Conservation (phyloP, 257 asterid species). For the Ophiorrhiza pumila region DNA sequence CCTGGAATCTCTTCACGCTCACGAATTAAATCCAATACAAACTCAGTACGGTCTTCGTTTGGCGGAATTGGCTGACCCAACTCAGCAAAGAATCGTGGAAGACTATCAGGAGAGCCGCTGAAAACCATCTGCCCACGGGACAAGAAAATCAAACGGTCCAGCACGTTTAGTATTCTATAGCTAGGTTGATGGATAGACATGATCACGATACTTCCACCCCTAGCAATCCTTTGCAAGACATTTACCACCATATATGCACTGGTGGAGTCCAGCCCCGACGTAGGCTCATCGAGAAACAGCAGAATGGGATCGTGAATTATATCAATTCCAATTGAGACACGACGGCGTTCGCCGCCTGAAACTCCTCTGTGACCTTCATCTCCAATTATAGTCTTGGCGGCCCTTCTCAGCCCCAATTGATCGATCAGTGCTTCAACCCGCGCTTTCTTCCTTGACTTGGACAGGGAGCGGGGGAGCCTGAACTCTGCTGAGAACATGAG, state of each 20-base stretch:
- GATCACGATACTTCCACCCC: conserved; percentile 53
- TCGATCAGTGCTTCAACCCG: conserved; percentile 38
- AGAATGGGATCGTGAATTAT: conserved; percentile 44
- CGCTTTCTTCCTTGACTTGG: conserved; percentile 30
- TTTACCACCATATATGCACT: conserved; percentile 60
- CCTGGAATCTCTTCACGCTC: conserved; percentile 32
- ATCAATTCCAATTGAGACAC: conserved; percentile 44
- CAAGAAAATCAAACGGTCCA: conserved; percentile 37
- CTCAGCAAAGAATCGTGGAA: conserved; percentile 30
- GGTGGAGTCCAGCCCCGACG: conserved; percentile 71
- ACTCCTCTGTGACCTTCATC: conserved; percentile 49
- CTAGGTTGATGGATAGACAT: conserved; percentile 69
- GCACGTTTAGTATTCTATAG: conserved; percentile 25
- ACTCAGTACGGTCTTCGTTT: conserved; percentile 38
- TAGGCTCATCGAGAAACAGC: conserved; percentile 65
- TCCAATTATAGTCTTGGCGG: conserved; percentile 45
- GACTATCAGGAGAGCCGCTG: conserved; percentile 23
- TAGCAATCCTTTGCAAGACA: conserved; percentile 47
- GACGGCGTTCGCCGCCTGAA: conserved; percentile 45
- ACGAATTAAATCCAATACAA: conserved; percentile 36
- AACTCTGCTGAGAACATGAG: conserved; percentile 46
- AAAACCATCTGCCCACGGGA: conserved; percentile 40
- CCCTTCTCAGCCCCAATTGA: conserved; percentile 34
- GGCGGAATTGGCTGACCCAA: conserved; percentile 35
- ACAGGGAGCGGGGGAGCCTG: conserved; percentile 31